phyloP scores from a whole-genome alignment of 192 early-diverging fungal species.

The Coemansia sp. region DNA sequence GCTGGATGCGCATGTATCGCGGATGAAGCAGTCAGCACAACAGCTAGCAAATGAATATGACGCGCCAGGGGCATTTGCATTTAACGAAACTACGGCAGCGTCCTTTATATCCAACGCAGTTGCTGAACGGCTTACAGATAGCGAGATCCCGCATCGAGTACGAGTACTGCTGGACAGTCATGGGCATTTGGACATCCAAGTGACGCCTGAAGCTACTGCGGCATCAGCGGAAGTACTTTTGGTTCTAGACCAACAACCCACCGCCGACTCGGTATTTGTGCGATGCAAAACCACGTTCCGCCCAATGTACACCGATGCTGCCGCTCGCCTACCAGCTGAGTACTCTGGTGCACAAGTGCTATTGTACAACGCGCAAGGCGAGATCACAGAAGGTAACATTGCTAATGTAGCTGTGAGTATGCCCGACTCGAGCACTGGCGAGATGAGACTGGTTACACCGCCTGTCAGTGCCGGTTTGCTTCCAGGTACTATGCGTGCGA shows the following conservation, averaged over 20 bases:
- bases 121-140: neutral
- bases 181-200: conserved; percentile 34
- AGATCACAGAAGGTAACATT: conserved; percentile 44
- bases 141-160: conserved; percentile 16
- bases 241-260: neutral
- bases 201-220: conserved; percentile 8
- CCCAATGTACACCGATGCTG: conserved; percentile 31
- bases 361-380: conserved; percentile 25
- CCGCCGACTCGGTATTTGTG: conserved; percentile 32
- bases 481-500: conserved; percentile 42
- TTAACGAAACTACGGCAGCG: neutral
- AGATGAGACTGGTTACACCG: conserved; percentile 34
- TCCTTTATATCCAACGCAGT: neutral
- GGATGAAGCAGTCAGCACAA: conserved; percentile 33
- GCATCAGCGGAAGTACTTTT: neutral
- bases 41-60: conserved; percentile 11
- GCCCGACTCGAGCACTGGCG: conserved; percentile 8
- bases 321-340: neutral
- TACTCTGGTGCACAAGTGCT: conserved; percentile 38
- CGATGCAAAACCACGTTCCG: conserved; percentile 51
- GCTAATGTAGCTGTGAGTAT: conserved; percentile 48
- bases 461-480: conserved; percentile 27
- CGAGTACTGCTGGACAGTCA: conserved; percentile 25
- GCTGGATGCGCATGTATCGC: conserved; percentile 27
- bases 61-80: neutral